These are phyloP conservation scores for Colletotrichum liriopes DNA, from an alignment of 2,329 filamentous ascomycete genomes.

Conservation along the genomic window DNA sequence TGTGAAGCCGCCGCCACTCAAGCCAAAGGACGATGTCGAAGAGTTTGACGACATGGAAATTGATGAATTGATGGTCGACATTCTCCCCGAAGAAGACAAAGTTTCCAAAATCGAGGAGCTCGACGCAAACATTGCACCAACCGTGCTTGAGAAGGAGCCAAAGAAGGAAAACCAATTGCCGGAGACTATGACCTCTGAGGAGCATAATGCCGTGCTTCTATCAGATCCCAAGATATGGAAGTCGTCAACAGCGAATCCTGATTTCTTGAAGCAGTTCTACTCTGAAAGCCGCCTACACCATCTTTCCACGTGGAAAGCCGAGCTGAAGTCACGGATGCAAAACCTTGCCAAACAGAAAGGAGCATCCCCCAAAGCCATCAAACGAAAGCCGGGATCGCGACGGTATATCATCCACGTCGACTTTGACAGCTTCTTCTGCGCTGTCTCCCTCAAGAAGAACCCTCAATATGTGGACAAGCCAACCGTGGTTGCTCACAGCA, in stretches of 20 bases:
- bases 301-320: constrained; percentile 95
- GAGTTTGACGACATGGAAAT: constrained; percentile 42
- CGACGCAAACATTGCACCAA: background rate
- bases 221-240: constrained; percentile 89
- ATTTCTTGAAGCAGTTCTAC: constrained; percentile 95
- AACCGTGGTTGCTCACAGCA: constrained; percentile 89
- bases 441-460: constrained; percentile 85
- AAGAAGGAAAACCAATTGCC: constrained; percentile 45
- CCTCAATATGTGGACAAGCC: constrained; percentile 86
- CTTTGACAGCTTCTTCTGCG: constrained; percentile 98
- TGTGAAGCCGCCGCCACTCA: constrained; percentile 1
- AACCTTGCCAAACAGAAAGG: constrained; percentile 81
- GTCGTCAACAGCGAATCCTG: constrained; percentile 91
- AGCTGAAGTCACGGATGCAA: constrained; percentile 91
- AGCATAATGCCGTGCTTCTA: constrained; percentile 90
- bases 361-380: constrained; percentile 58
- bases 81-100: constrained; percentile 21
- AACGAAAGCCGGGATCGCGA: constrained; percentile 74
- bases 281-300: constrained; percentile 96
- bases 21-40: constrained; percentile 36
- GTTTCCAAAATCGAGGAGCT: background rate
- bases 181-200: constrained; percentile 88
- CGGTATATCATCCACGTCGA: constrained; percentile 95
- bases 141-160: background rate
- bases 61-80: constrained; percentile 38